These are phyloP conservation scores for Dendrobium officinale DNA, from an alignment of 106 monocot species.

Conservation along the genomic window DNA sequence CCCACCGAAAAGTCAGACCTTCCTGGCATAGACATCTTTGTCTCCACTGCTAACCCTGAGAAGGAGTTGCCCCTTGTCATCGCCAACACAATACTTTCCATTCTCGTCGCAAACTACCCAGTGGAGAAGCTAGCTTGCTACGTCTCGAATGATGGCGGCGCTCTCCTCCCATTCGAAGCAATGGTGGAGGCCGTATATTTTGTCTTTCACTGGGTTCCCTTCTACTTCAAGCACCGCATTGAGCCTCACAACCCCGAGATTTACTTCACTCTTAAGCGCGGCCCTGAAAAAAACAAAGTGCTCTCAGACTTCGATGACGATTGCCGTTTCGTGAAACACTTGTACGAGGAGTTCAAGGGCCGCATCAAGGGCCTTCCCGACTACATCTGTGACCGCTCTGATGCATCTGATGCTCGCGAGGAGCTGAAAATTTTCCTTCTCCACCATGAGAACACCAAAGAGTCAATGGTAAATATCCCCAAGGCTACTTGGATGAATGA, in stretches of 20 bases:
- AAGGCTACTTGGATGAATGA: constrained; percentile 68
- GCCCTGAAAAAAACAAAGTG: constrained; percentile 48
- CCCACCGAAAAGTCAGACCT: constrained; percentile 47
- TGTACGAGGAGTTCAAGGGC: constrained; percentile 62
- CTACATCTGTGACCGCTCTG: constrained; percentile 35
- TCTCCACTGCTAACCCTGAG: constrained; percentile 52
- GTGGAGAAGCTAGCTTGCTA: constrained; percentile 11
- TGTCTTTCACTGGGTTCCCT: constrained; percentile 46
- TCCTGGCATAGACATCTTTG: constrained; percentile 55
- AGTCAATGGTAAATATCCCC: constrained; percentile 29
- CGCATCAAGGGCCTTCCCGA: constrained; percentile 47
- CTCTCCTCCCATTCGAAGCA: constrained; percentile 12
- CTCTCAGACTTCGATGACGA: constrained; percentile 42
- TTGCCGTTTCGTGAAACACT: constrained; percentile 34
- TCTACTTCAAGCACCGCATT: constrained; percentile 44
- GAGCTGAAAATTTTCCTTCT: constrained; percentile 11
- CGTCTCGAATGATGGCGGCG: constrained; percentile 7
- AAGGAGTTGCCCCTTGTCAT: constrained; percentile 52
- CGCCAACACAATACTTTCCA: constrained; percentile 56
- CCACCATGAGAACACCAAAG: constrained; percentile 30
- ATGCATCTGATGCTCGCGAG: constrained; percentile 51
- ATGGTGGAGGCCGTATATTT: constrained; percentile 52
- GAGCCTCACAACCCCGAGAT: constrained; percentile 52
- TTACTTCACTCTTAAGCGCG: constrained; percentile 45
- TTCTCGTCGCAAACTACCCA: constrained; percentile 8